Conservation (phyloP, 306 rosid species). For the Prosopis cineraria region DNA sequence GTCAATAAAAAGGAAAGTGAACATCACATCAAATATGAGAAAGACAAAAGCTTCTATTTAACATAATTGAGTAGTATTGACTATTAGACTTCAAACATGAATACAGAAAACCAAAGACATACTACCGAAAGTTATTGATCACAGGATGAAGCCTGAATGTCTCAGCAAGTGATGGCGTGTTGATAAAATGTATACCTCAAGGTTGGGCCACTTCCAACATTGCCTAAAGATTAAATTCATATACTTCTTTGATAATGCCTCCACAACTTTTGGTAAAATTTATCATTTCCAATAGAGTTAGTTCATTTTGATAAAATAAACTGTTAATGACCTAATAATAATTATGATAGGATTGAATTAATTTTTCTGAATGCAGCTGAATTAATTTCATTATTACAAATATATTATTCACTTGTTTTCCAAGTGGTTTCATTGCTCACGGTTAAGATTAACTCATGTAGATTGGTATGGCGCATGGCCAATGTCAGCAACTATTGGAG, state of each 20-base stretch:
- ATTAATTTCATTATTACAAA: slow-evolving; percentile 13
- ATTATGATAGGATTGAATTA: background rate
- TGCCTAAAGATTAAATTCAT: slow-evolving; percentile 18
- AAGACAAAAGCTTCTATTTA: slow-evolving; percentile 18
- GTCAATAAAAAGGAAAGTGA: slow-evolving; percentile 22
- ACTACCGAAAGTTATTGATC: background rate
- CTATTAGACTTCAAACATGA: slow-evolving; percentile 3
- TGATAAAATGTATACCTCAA: slow-evolving; percentile 19
- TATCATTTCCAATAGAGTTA: slow-evolving; percentile 11
- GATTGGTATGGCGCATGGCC: slow-evolving; percentile 11
- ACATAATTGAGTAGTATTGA: background rate
- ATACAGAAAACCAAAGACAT: background rate
- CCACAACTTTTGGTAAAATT: slow-evolving; percentile 1
- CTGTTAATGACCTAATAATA: slow-evolving; percentile 2
- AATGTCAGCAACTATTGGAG: too few species aligned
- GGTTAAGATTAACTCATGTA: background rate
- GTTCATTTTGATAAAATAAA: slow-evolving; percentile 18
- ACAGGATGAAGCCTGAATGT: background rate
- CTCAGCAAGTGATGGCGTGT: background rate
- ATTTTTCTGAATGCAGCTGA: background rate
- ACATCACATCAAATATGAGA: slow-evolving; percentile 22
- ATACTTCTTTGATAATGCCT: slow-evolving; percentile 10
- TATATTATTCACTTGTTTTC: slow-evolving; percentile 4
- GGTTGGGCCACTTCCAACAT: slow-evolving; percentile 14
- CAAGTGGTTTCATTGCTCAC: slow-evolving; percentile 13